These are phyloP conservation scores for Lecanicillium sp. DNA, from an alignment of 2,329 filamentous ascomycete species.

Conservation along the genomic window DNA sequence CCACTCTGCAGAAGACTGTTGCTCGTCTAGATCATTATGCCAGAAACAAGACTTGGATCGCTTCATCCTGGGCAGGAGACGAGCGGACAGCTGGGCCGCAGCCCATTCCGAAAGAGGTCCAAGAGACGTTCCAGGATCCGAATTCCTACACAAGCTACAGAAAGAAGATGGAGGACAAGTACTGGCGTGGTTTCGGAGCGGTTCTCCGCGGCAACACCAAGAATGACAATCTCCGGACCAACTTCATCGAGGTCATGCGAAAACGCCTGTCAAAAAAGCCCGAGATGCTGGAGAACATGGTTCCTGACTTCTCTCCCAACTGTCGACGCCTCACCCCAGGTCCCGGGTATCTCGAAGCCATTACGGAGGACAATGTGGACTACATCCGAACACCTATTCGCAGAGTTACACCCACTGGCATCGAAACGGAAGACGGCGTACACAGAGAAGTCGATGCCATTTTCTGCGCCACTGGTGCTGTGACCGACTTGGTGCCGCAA, in stretches of 20 bases:
- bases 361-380: conserved; percentile 55
- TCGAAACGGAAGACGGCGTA: conserved; percentile 52
- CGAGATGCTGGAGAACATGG: conserved; percentile 47
- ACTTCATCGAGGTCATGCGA: conserved; percentile 46
- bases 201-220: conserved; percentile 49
- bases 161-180: conserved; percentile 52
- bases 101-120: conserved; percentile 47
- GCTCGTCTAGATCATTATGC: conserved; percentile 57
- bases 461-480: conserved; percentile 64
- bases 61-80: conserved; percentile 52
- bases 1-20: conserved; percentile 45
- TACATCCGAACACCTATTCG: conserved; percentile 53
- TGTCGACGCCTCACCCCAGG: conserved; percentile 61
- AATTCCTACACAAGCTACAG: conserved; percentile 54
- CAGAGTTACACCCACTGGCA: conserved; percentile 52
- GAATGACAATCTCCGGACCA: conserved; percentile 41
- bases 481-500: conserved; percentile 50
- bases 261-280: conserved; percentile 47
- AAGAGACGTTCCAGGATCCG: conserved; percentile 54
- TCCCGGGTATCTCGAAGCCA: conserved; percentile 61
- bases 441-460: conserved; percentile 56
- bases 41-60: conserved; percentile 62
- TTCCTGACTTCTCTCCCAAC: conserved; percentile 58
- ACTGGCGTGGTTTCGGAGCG: conserved; percentile 51
- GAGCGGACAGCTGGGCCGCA: conserved; percentile 51